These are phyloP conservation scores for Alisma plantagoaquatica DNA, from an alignment of 106 monocot species.

Conservation along the genomic window DNA sequence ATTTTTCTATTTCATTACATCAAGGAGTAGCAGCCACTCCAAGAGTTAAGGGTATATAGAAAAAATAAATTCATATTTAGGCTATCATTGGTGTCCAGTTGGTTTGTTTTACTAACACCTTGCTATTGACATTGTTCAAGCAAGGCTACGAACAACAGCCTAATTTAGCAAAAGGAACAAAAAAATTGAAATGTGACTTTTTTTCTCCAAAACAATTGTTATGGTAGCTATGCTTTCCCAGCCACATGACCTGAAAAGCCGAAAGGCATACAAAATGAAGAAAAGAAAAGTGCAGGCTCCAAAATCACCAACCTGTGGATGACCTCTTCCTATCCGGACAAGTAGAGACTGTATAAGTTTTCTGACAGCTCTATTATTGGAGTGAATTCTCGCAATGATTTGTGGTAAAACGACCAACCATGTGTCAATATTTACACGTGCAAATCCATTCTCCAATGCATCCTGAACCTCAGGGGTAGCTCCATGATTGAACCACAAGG, in stretches of 20 bases:
- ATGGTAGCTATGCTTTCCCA: too few species aligned
- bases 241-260: not conserved
- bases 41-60: too few species aligned
- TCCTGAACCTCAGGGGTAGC: slow-evolving; percentile 89
- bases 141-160: too few species aligned
- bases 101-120: too few species aligned
- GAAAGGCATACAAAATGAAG: not conserved
- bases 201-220: too few species aligned
- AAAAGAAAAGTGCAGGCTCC: not conserved
- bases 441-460: slow-evolving; percentile 90
- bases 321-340: slow-evolving; percentile 80
- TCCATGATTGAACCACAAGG: slow-evolving; percentile 97
- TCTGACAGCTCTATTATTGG: slow-evolving; percentile 85
- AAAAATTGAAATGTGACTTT: too few species aligned
- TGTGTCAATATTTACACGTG: slow-evolving; percentile 93
- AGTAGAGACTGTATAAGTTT: slow-evolving; percentile 92
- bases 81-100: too few species aligned
- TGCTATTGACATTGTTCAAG: too few species aligned
- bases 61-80: too few species aligned
- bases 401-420: slow-evolving; percentile 98
- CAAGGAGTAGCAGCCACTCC: too few species aligned
- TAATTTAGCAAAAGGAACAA: too few species aligned
- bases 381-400: slow-evolving; percentile 98
- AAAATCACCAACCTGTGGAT: slow-evolving; percentile 63
- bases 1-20: too few species aligned